These are phyloP conservation scores for Peronospora farinosa DNA, from an alignment of 352 stramenopile species.

Conservation along the genomic window DNA sequence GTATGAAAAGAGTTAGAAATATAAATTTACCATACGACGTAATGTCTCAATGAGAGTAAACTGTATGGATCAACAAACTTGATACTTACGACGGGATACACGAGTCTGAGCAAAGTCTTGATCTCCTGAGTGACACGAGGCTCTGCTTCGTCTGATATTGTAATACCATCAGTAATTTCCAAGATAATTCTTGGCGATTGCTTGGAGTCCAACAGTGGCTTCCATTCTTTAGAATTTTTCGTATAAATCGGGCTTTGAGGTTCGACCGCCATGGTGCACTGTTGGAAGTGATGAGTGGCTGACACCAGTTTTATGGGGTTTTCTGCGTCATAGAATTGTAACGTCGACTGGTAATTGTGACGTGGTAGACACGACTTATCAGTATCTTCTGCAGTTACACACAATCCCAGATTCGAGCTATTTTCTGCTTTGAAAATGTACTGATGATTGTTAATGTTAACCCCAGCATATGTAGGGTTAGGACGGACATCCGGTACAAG, in stretches of 20 bases:
- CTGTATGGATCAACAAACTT: neutral
- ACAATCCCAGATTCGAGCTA: too few species aligned
- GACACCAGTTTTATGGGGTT: too few species aligned
- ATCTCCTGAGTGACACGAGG: constrained; percentile 29
- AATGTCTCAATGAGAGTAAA: too few species aligned
- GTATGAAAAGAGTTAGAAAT: neutral
- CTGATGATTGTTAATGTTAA: too few species aligned
- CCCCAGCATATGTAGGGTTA: too few species aligned
- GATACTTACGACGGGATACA: constrained; percentile 35
- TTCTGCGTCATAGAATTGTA: too few species aligned
- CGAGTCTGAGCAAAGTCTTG: constrained; percentile 38
- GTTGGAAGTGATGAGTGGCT: neutral
- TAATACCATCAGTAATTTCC: constrained; percentile 5
- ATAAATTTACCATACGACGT: too few species aligned
- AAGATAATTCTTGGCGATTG: constrained; percentile 1
- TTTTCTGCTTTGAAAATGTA: too few species aligned
- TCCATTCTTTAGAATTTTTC: constrained; percentile 10
- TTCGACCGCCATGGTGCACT: constrained; percentile 11
- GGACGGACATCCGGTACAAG: too few species aligned
- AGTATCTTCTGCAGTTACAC: too few species aligned
- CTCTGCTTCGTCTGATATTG: constrained; percentile 21
- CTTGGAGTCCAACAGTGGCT: constrained; percentile 14
- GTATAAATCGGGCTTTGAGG: neutral
- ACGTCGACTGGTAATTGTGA: too few species aligned
- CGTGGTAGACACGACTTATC: too few species aligned